Conservation (phyloP, 441 rosid species). For the Euphorbia schlechtendalii region DNA sequence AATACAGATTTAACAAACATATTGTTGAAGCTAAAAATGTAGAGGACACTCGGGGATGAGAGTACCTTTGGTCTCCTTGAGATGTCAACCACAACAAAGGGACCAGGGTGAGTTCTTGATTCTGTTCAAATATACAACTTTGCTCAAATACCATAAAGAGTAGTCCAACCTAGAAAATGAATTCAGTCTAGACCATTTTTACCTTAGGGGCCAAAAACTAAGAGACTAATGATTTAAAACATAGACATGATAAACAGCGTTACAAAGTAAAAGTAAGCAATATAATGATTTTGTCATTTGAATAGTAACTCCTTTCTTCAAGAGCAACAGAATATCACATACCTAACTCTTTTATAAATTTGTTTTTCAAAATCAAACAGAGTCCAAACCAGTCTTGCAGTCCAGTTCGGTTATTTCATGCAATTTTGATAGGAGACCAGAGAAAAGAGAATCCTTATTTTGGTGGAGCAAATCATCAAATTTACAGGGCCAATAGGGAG, state of each 20-base stretch:
- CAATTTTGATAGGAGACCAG: background rate
- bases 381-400: background rate
- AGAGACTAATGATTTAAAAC: background rate
- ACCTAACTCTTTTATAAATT: background rate
- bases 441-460: background rate
- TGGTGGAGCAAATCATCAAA: background rate
- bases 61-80: slow-evolving; percentile 66
- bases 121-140: slow-evolving; percentile 35
- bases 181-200: background rate
- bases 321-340: background rate
- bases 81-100: slow-evolving; percentile 71
- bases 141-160: background rate
- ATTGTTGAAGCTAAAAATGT: slow-evolving; percentile 10
- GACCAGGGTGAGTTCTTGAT: slow-evolving; percentile 88
- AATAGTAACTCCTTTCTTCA: background rate
- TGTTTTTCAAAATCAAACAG: background rate
- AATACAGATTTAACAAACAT: slow-evolving; percentile 1
- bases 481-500: background rate
- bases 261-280: background rate
- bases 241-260: background rate
- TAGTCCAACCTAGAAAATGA: background rate
- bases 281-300: background rate
- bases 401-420: background rate
- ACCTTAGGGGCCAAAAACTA: background rate
- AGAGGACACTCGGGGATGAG: slow-evolving; percentile 17